Evolutionary conservation across 2,329 filamentous ascomycete species (phyloP).

Genomic region (Fusarium falciforme): DNA sequence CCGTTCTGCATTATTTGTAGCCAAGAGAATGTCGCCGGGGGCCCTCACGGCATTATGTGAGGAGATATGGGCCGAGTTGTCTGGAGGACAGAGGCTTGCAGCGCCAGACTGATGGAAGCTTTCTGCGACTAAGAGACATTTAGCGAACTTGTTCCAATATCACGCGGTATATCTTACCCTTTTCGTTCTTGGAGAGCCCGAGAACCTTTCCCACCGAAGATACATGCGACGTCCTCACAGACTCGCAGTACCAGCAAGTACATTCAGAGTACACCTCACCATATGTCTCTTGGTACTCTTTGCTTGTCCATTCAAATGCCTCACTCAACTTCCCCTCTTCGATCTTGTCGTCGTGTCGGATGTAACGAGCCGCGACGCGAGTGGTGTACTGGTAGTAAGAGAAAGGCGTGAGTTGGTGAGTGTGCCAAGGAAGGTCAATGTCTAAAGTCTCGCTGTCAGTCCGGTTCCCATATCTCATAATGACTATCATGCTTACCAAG

Average conservation of each 20-base stretch:
- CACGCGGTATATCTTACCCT: conserved; percentile 44
- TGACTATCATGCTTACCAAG: conserved; percentile 53
- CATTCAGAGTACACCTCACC: conserved; percentile 79
- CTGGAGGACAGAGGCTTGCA: conserved; percentile 62
- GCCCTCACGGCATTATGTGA: conserved; percentile 73
- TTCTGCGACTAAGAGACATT: conserved; percentile 44
- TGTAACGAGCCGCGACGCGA: conserved; percentile 63
- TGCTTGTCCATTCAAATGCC: conserved; percentile 79
- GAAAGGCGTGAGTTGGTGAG: conserved; percentile 76
- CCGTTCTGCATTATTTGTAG: conserved; percentile 8
- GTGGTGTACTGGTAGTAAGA: conserved; percentile 72
- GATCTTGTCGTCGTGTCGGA: conserved; percentile 89
- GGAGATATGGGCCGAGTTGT: conserved; percentile 76
- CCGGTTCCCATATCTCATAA: background rate
- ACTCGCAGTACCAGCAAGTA: conserved; percentile 87
- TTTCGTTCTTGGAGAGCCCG: conserved; percentile 58
- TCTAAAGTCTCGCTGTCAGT: conserved; percentile 46
- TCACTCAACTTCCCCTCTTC: conserved; percentile 72
- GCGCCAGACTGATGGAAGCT: conserved; percentile 61
- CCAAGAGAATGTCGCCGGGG: conserved; percentile 3
- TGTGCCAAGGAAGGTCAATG: conserved; percentile 83
- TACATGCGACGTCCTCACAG: conserved; percentile 56
- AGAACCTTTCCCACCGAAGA: conserved; percentile 59
- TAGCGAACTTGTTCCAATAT: background rate
- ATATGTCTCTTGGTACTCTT: conserved; percentile 74